phyloP scores from a whole-genome alignment of 2,329 filamentous ascomycete genomes.

The Pseudogymnoascus sp. region DNA sequence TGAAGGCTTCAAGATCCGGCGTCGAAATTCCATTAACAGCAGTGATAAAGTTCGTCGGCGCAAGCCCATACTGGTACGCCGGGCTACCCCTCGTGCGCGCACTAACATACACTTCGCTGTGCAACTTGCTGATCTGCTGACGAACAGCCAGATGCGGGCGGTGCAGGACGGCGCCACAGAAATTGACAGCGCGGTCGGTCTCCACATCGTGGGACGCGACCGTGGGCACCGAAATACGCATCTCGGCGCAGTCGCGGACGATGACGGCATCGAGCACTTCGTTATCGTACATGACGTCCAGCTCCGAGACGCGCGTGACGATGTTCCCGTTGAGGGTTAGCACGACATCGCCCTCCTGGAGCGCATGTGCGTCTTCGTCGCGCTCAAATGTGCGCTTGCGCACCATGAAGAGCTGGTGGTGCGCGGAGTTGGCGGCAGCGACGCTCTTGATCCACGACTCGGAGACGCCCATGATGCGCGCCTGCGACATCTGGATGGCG shows the following conservation, averaged over 20 bases:
- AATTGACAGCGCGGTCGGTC: constrained; percentile 83
- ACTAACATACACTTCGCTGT: constrained; percentile 93
- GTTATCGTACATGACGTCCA: constrained; percentile 94
- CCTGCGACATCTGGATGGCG: constrained; percentile 93
- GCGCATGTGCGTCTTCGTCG: constrained; percentile 51
- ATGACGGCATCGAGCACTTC: constrained; percentile 76
- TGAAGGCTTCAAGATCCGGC: constrained; percentile 71
- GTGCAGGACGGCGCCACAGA: constrained; percentile 91
- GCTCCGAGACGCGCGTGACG: constrained; percentile 84
- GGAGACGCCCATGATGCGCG: constrained; percentile 90
- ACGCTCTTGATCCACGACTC: constrained; percentile 95
- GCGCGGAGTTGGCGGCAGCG: constrained; percentile 76
- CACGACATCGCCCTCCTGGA: constrained; percentile 87
- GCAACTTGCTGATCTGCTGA: constrained; percentile 93
- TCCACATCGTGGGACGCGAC: constrained; percentile 85
- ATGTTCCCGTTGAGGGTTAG: constrained; percentile 85
- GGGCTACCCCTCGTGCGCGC: constrained; percentile 76
- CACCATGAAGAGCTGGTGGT: constrained; percentile 97
- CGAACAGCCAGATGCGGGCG: constrained; percentile 91
- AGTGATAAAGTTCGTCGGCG: constrained; percentile 95
- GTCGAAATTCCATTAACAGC: constrained; percentile 88
- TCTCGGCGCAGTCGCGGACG: constrained; percentile 74
- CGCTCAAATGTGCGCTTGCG: constrained; percentile 73
- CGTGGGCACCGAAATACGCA: constrained; percentile 70
- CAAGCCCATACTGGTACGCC: constrained; percentile 81